phyloP scores from a whole-genome alignment of 805 yeast species.

The Metschnikowia vanudenii region DNA sequence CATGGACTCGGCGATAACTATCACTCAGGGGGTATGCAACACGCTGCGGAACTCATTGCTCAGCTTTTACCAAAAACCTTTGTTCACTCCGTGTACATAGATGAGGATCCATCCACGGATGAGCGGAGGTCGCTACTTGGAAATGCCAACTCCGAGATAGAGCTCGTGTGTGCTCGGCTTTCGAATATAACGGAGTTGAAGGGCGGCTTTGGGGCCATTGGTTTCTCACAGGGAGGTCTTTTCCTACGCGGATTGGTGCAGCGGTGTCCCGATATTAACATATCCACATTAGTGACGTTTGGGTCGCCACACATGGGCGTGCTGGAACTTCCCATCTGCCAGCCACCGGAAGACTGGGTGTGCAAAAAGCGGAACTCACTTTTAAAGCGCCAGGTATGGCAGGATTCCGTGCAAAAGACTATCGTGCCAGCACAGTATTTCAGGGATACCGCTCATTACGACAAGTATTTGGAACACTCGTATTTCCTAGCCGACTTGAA shows the following conservation, averaged over 20 bases:
- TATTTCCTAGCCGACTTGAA: conserved; percentile 62
- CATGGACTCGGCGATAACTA: conserved; percentile 82
- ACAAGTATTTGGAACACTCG: conserved; percentile 54
- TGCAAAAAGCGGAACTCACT: conserved; percentile 55
- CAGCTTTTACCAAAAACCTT: conserved; percentile 48
- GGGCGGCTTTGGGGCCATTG: conserved; percentile 68
- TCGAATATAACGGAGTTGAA: conserved; percentile 41
- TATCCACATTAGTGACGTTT: conserved; percentile 61
- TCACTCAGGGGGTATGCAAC: conserved; percentile 56
- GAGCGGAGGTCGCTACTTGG: conserved; percentile 58
- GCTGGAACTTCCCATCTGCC: conserved; percentile 63
- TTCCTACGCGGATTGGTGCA: conserved; percentile 67
- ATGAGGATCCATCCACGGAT: conserved; percentile 50
- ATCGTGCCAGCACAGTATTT: conserved; percentile 76
- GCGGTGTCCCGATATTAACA: conserved; percentile 43
- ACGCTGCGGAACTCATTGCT: conserved; percentile 43
- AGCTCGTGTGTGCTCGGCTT: conserved; percentile 56
- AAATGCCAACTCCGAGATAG: conserved; percentile 53
- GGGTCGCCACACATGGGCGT: conserved; percentile 85
- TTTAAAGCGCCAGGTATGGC: conserved; percentile 62
- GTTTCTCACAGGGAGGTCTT: conserved; percentile 85
- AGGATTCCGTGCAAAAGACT: conserved; percentile 50
- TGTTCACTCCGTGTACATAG: conserved; percentile 54
- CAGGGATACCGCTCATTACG: conserved; percentile 57
- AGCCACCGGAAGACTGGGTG: conserved; percentile 49